Base-by-base conservation (phyloP, 495 filamentous ascomycete species). In the Aspergillus conjunctus region DNA sequence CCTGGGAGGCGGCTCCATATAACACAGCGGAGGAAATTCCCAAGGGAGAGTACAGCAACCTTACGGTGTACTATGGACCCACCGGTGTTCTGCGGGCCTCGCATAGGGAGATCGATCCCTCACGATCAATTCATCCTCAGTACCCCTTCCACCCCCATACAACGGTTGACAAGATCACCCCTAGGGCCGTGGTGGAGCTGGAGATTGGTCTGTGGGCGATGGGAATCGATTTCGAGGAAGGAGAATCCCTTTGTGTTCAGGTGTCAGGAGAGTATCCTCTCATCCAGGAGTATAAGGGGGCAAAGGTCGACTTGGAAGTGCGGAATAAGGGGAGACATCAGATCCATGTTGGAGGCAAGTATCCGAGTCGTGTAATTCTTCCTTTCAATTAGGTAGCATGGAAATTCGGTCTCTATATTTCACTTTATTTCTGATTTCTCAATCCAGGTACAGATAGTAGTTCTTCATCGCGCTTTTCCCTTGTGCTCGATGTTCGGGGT, bases 201-300 rank as follows among this genome's bases (percentile, higher is more conserved):
- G 64, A 66, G 48, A 62, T 66, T 54, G 64, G 64, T 2, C 62
- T 66, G n/a, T 37, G 34, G 34, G 56, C 34, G 4, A 66, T 66
- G 64, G 64, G 56, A 10, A 51, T 63, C 3, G 61, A 66, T 12
- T 63, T 60, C 31, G 64, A 63, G 18, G 57, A 26, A 6, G 61
- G 64, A 0, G 56, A 63, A 45, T 51, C 50, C 15, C 34, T 66
- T 15, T 45, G 59, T 45, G 22, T 59, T n/a, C n/a, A 34, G 3
- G 39, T 60, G 14, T 52, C 26, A 30, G 49, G 21, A 9, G 34
- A 37, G 34, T 37, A 37, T 37, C 34, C 34, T 8, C 3, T 37
- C 9, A 37, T 37, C 3, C 8, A 37, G 34, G 34, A 37, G 34
- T 37, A 37, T 37, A 37, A 37, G 34, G 34, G 34, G 1, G 34